A percentile compares a stretch with the other conserved stretches of the same genome.
Evolutionary conservation across 2,329 filamentous ascomycete genomes (phyloP).

Genomic region (Drechslerella stenobrocha): DNA sequence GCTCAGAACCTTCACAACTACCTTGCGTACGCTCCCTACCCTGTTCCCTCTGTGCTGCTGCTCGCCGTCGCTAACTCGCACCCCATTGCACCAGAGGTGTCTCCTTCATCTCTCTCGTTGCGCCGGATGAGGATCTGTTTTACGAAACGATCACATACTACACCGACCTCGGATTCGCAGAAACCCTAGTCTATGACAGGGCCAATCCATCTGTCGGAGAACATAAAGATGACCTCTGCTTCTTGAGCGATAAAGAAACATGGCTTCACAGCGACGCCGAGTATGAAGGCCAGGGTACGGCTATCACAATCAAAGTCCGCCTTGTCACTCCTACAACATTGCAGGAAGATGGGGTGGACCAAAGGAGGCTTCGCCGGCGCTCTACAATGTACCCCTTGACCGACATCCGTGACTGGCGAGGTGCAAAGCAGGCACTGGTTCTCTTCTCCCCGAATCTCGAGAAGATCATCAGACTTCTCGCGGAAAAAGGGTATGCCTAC

Average conservation of each 20-base stretch:
- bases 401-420: conserved; percentile 52
- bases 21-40: conserved; percentile 48
- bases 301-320: conserved; percentile 52
- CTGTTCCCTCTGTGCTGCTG: no score
- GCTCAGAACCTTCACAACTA: conserved; percentile 50
- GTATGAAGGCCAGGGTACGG: conserved; percentile 41
- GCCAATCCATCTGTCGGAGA: conserved; percentile 42
- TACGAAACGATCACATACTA: conserved; percentile 52
- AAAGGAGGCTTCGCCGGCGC: conserved; percentile 27
- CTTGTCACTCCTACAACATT: conserved; percentile 46
- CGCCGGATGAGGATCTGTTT: conserved; percentile 52
- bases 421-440: conserved; percentile 50
- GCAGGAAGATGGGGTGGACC: conserved; percentile 18
- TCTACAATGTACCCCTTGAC: conserved; percentile 40
- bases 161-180: conserved; percentile 52
- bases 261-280: conserved; percentile 51
- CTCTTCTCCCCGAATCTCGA: conserved; percentile 49
- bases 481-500: conserved; percentile 47
- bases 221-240: conserved; percentile 51
- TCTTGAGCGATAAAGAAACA: conserved; percentile 52
- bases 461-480: conserved; percentile 47
- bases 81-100: conserved; percentile 48
- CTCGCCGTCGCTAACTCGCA: no score
- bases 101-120: conserved; percentile 53
- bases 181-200: conserved; percentile 52